Evolutionary conservation across 768 basidiomycete species (phyloP).

Genomic region (Tricholoma matsutake): DNA sequence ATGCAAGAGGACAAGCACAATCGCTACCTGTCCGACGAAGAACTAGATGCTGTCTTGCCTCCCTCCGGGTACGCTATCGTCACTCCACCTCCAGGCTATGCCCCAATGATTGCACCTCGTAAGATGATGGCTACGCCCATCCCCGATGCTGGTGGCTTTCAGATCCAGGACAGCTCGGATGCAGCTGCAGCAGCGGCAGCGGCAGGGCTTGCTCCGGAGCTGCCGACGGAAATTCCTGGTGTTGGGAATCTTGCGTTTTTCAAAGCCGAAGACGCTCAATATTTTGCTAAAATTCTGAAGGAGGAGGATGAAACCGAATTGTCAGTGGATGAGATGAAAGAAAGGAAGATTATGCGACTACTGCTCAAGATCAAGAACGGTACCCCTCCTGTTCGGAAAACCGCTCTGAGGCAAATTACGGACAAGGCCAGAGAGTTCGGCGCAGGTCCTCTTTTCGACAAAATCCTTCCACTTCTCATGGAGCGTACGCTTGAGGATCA

Average conservation of each 20-base stretch:
- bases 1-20: conserved; percentile 96
- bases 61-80: conserved; percentile 86
- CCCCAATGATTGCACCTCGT: conserved; percentile 65
- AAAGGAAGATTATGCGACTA: conserved; percentile 98
- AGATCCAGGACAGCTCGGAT: conserved; percentile 94
- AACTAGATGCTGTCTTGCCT: conserved; percentile 89
- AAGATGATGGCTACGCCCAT: conserved; percentile 57
- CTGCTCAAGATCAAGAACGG: conserved; percentile 99
- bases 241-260: conserved; percentile 97
- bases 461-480: conserved; percentile 97
- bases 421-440: conserved; percentile 99
- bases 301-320: conserved; percentile 94
- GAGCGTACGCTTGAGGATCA: conserved; percentile 97
- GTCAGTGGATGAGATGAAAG: conserved; percentile 97
- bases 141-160: conserved; percentile 79
- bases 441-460: conserved; percentile 97
- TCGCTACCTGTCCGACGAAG: conserved; percentile 93
- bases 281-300: conserved; percentile 93
- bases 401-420: conserved; percentile 95
- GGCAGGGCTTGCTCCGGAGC: conserved; percentile 87
- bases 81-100: conserved; percentile 92
- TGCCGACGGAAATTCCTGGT: conserved; percentile 97
- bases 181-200: conserved; percentile 86
- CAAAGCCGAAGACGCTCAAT: conserved; percentile 97
- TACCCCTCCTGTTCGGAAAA: conserved; percentile 96